A percentile compares a stretch with the other conserved stretches of the same genome.
phyloP scores from a whole-genome alignment of 176 grass and related monocot species.

The Aegilops tauschii region DNA sequence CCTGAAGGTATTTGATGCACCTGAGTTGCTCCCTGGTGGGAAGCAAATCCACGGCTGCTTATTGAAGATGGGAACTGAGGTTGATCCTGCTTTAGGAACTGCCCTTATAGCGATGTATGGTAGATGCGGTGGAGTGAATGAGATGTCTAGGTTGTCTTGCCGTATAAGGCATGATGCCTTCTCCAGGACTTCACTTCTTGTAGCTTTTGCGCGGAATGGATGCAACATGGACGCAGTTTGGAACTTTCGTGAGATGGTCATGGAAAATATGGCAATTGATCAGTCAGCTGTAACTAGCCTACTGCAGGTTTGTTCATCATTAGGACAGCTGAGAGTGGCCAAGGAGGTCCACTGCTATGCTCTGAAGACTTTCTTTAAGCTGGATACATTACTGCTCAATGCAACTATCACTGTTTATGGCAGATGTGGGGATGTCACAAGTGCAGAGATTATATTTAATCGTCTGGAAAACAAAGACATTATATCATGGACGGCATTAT shows the following conservation, averaged over 20 bases:
- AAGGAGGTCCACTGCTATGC: slow-evolving; percentile 64
- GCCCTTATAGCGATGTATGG: slow-evolving; percentile 66
- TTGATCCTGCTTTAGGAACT: slow-evolving; percentile 45
- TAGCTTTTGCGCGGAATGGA: slow-evolving; percentile 51
- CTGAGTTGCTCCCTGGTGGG: slow-evolving; percentile 33
- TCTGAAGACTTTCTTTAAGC: slow-evolving; percentile 38
- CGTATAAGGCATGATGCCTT: slow-evolving; percentile 48
- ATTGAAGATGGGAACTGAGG: slow-evolving; percentile 58
- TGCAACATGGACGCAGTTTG: slow-evolving; percentile 41
- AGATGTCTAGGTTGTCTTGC: slow-evolving; percentile 42
- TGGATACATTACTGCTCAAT: slow-evolving; percentile 58
- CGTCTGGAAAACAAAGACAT: slow-evolving; percentile 43
- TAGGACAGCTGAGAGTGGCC: slow-evolving; percentile 34
- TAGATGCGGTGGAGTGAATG: slow-evolving; percentile 55
- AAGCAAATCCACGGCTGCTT: slow-evolving; percentile 68
- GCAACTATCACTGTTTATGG: slow-evolving; percentile 60
- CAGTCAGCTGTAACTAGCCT: slow-evolving; percentile 48
- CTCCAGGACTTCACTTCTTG: slow-evolving; percentile 48
- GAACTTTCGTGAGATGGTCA: slow-evolving; percentile 53
- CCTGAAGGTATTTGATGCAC: slow-evolving; percentile 49
- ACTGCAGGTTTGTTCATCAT: slow-evolving; percentile 50
- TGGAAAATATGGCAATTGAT: slow-evolving; percentile 35
- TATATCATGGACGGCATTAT: slow-evolving; percentile 68
- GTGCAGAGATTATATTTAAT: slow-evolving; percentile 50
- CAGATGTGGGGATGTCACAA: slow-evolving; percentile 47